Base-by-base conservation (phyloP, 2,329 filamentous ascomycete species). In the Talaromyces sp. region DNA sequence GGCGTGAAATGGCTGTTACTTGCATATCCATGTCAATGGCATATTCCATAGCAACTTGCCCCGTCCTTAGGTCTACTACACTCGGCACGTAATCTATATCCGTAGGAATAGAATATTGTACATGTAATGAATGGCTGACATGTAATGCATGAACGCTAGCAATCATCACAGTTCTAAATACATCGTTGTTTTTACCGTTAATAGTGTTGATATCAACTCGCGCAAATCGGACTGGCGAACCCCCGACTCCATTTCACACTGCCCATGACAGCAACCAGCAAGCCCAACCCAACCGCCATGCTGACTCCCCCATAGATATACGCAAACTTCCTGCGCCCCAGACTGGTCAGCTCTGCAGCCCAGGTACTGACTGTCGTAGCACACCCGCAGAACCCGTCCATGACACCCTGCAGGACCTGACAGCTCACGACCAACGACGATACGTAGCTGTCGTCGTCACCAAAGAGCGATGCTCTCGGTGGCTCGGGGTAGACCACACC, bases 351-450 rank as follows among this genome's bases (percentile, higher is more conserved):
- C 70, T 89, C 86, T 8, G 78, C 77, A 26, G 87, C 84, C 85
- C 85, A 89, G 2, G 86, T 89, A 65, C 86, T 88, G 10, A 89
- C 80, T 0, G 86, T 89, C 4, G 86, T 88, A 69, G 86, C 68
- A 62, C 84, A 85, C 1, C 87, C 86, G 67, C 87, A 89, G 66
- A 89, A 88, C 2, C 86, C 86, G 76, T 89, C 86, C 71, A 86
- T 82, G 3, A 89, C 73, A 6, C 86, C 86, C 67, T 87, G 84
- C 55, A 90, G 71, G 0, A 90, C 82, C 73, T 89, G 87, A 63
- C 88, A 93, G 0, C 85, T 86, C 0, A 68, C 72, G 1, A 83
- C 56, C 17, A 66, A 63, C 10, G 64, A 61, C 9, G 86, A 68
- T 1, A 83, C 71, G 29, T 41, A 24, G 14, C 31, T 29, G 35